Evolutionary conservation across 2,329 filamentous ascomycete species (phyloP), one percentile per base, ranked within the genome.

Genomic region (Oidium heveae): DNA sequence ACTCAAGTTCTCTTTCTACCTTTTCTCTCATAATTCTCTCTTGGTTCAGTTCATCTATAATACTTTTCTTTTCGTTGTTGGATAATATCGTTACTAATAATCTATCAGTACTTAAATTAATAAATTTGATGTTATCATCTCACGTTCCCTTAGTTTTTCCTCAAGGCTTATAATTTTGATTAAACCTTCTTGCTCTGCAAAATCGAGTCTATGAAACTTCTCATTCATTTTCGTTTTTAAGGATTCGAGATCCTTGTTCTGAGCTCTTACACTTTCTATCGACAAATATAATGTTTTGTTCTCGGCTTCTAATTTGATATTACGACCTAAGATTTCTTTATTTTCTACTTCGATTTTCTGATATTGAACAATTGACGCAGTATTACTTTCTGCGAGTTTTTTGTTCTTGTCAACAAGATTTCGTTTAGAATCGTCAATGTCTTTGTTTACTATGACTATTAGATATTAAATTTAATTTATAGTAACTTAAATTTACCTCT

Each of bases 1-100:
- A 54, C 20, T 56, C 52, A 15, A 63, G 54, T 16, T 58, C 44
- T 54, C 59, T 58, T 16, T 59, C 53, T 16, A 62, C 54, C 32
- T 59, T 54, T 32, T 61, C 55, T 32, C 52, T 56, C 2, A 53
- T 53, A 3, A 56, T 41, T 8, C 55, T 53, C 46, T 61, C 61
- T 9, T 47, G 54, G 13, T 46, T 51, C 32, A 62, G 53, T 6
- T 61, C 55, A 7, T 57, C 37, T 22, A 58, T 18, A 18, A 39
- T 55, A 10, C 55, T 55, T 4, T 61, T 39, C 18, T 20, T 46
- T 20, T 44, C 41, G 24, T 32, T 34, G 8, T 50, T 33, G 22
- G 32, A 32, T 15, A 6, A 13, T n/a, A 13, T 50, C 32, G 15
- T n/a, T n/a, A 32, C 32, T 50, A n/a, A n/a, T 32, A 12, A 20